phyloP scores from a whole-genome alignment of 768 basidiomycete genomes.

The Tricholoma terreum region DNA sequence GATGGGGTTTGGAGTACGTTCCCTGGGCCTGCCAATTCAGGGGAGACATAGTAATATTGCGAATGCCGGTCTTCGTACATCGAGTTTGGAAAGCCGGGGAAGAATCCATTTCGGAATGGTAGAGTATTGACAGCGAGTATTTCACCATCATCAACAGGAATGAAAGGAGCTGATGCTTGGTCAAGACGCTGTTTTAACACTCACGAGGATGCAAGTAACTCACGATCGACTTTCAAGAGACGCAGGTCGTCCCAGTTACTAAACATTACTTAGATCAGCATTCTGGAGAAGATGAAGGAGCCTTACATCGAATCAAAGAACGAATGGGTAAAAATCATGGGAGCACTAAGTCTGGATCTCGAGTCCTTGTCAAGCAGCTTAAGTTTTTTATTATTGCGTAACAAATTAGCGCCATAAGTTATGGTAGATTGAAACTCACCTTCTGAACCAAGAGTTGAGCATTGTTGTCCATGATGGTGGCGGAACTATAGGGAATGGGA shows the following conservation, averaged over 20 bases:
- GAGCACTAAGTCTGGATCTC: neutral
- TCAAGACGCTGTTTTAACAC: neutral
- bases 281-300: neutral
- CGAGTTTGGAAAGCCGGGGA: no score
- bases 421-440: neutral
- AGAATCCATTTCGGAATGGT: neutral
- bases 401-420: neutral
- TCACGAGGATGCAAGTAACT: neutral
- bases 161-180: slow-evolving; percentile 1
- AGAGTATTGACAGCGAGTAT: neutral
- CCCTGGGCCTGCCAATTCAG: no score
- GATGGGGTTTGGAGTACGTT: no score
- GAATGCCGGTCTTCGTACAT: no score
- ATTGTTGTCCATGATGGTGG: no score
- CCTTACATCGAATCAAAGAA: slow-evolving; percentile 10
- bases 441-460: no score
- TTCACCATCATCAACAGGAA: slow-evolving; percentile 4
- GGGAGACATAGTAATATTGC: no score
- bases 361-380: slow-evolving; percentile 7
- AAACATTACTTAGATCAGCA: neutral
- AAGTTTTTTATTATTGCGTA: neutral
- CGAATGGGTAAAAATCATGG: slow-evolving; percentile 3
- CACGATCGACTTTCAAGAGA: slow-evolving; percentile 1
- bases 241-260: slow-evolving; percentile 9
- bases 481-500: no score